Evolutionary conservation across 257 asterid genomes (phyloP).

Genomic region (Solanum clarkiae): DNA sequence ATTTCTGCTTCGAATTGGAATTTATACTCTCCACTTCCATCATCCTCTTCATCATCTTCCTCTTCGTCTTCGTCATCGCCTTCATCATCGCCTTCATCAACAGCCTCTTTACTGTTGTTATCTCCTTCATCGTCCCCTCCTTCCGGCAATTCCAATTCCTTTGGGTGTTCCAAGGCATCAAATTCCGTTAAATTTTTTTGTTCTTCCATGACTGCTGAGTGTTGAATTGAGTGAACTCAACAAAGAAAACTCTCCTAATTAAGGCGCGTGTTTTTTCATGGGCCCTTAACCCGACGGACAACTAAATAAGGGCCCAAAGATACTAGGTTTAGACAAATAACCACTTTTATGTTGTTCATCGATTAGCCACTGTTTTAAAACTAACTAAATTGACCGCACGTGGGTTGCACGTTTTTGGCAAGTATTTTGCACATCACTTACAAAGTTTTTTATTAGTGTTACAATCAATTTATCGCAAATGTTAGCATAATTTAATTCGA

Average conservation of each 20-base stretch:
- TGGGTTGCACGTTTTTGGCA: no score
- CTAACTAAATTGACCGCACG: not conserved
- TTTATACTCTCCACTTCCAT: constrained; percentile 34
- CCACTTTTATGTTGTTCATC: not conserved
- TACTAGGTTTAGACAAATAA: not conserved
- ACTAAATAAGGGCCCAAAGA: not conserved
- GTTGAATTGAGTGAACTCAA: not conserved
- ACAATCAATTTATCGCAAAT: no score
- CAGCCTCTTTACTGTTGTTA: not conserved
- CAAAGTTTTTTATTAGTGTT: no score
- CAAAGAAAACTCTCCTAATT: not conserved
- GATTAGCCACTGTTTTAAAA: not conserved
- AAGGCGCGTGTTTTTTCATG: not conserved
- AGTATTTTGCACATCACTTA: no score
- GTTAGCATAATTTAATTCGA: no score
- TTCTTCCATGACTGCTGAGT: not conserved
- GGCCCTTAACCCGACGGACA: not conserved
- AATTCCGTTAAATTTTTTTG: not conserved
- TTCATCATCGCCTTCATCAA: not conserved
- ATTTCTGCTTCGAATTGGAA: constrained; percentile 52
- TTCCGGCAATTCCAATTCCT: constrained; percentile 20
- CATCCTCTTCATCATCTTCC: constrained; percentile 38
- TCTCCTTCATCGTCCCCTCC: constrained; percentile 4
- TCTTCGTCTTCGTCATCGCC: constrained; percentile 14
- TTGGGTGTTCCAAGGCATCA: constrained; percentile 27